Evolutionary conservation across 2,329 filamentous ascomycete species (phyloP), one percentile per base, ranked within the genome.

Genomic region (Paraphaeosphaeria minitans): DNA sequence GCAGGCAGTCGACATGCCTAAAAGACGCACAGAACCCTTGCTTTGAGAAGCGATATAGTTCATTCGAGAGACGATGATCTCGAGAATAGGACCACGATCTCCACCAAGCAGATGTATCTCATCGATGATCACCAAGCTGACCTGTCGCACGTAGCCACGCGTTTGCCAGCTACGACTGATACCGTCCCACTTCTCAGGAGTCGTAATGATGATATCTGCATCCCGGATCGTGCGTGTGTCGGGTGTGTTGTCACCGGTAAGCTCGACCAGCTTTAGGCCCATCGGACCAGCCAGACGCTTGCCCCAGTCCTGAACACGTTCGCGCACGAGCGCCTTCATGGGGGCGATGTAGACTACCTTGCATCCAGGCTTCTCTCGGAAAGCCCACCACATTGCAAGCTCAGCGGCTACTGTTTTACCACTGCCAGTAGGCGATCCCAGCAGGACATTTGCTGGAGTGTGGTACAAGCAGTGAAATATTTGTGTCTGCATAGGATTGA

Each of bases 141-240:
- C 95, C 77, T 97, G 90, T 53, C 93, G 88, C 42, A 99, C 95
- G 67, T 99, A 99, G 60, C 91, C 91, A 86, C 95, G 90, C 5
- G 94, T 98, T 77, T 98, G 93, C 95, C 96, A 99, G 72, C 92
- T 96, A 85, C 95, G 91, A 68, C 92, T 97, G 67, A 99, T 98
- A 85, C 96, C 96, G 74, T 99, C 96, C 95, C 95, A 99, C 76
- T 99, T 99, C 79, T 99, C 95, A n/a, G 95, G 96, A 0, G 96
- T 99, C 0, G 95, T 99, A 69, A 99, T 93, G 69, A 99, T 99
- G 62, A 99, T 92, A 74, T 99, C 95, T 3, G 95, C 95, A 73
- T 98, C 90, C 67, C 93, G 87, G 68, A 99, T 99, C 0, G 94
- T 97, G 52, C 92, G 85, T 0, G 95, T 99, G 73, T 99, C 95